Evolutionary conservation across 306 rosid species (phyloP).

Genomic region (Astragalus membranaceus): DNA sequence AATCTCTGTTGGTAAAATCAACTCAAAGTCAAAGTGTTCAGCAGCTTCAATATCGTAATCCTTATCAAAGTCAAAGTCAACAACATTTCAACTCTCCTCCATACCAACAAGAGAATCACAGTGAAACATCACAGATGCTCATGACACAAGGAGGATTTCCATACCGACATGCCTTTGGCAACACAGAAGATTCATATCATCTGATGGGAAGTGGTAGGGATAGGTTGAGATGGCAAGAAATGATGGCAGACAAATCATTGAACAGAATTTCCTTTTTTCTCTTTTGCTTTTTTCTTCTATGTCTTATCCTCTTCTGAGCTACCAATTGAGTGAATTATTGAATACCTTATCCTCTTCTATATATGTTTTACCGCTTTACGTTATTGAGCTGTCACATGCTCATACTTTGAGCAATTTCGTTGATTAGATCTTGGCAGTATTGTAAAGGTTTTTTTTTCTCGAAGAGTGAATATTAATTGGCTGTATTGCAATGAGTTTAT

Average conservation of each 20-base stretch:
- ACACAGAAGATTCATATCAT: conserved; percentile 40
- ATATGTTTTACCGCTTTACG: too few species aligned
- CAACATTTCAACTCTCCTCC: conserved; percentile 36
- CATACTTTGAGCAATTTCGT: too few species aligned
- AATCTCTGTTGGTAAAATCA: conserved; percentile 24
- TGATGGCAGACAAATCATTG: conserved; percentile 75
- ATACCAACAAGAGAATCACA: conserved; percentile 42
- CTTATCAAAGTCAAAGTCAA: conserved; percentile 23
- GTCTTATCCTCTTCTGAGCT: conserved; percentile 66
- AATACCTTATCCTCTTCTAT: too few species aligned
- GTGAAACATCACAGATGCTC: conserved; percentile 28
- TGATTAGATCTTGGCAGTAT: too few species aligned
- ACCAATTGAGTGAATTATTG: neutral
- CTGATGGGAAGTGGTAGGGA: conserved; percentile 37
- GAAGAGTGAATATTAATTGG: too few species aligned
- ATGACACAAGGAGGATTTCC: conserved; percentile 35
- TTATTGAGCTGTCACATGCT: too few species aligned
- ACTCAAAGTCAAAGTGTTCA: conserved; percentile 41
- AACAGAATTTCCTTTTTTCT: conserved; percentile 78
- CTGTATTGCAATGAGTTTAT: too few species aligned
- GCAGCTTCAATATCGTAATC: conserved; percentile 70
- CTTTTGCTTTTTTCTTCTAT: conserved; percentile 68
- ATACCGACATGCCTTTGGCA: conserved; percentile 70
- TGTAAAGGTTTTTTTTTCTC: too few species aligned
- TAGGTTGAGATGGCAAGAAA: conserved; percentile 80